A percentile compares a stretch with the other conserved stretches of the same genome.
phyloP scores from a whole-genome alignment of 169 alveolate species.

The Plasmodium malariae region DNA sequence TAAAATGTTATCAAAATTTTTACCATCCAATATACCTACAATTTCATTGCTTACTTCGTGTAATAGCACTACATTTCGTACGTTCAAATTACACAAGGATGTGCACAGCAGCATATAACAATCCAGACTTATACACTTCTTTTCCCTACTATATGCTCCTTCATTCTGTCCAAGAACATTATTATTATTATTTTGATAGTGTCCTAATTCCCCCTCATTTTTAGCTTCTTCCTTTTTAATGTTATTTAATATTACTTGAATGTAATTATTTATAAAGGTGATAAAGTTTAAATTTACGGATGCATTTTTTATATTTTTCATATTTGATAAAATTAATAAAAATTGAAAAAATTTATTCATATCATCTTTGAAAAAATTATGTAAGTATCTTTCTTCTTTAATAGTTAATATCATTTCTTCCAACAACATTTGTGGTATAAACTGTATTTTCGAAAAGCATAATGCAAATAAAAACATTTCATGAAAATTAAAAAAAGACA shows the following conservation, averaged over 20 bases:
- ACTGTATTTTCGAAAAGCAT: conserved; percentile 70
- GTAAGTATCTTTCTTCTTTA: conserved; percentile 20
- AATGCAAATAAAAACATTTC: conserved; percentile 67
- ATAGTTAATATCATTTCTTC: conserved; percentile 12
- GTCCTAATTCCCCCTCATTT: neutral
- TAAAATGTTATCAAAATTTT: neutral
- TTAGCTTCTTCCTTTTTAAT: neutral
- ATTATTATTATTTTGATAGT: neutral
- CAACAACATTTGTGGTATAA: conserved; percentile 60
- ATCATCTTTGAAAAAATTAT: conserved; percentile 27
- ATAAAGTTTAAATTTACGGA: neutral
- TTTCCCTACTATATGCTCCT: neutral
- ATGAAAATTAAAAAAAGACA: conserved; percentile 34
- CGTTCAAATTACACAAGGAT: conserved; percentile 22
- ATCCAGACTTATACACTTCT: neutral
- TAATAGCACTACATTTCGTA: conserved; percentile 14
- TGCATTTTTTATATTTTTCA: conserved; percentile 26
- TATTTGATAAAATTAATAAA: conserved; percentile 20
- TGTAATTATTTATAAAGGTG: conserved; percentile 34
- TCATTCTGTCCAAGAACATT: neutral
- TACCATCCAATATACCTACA: neutral
- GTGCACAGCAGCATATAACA: conserved; percentile 42
- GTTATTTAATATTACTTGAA: conserved; percentile 15
- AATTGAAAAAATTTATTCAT: conserved; percentile 48
- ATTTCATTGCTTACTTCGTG: conserved; percentile 37